A percentile compares a stretch with the other conserved stretches of the same genome.
Conservation (phyloP, 768 basidiomycete species). For the Favolaschia claudopus region DNA sequence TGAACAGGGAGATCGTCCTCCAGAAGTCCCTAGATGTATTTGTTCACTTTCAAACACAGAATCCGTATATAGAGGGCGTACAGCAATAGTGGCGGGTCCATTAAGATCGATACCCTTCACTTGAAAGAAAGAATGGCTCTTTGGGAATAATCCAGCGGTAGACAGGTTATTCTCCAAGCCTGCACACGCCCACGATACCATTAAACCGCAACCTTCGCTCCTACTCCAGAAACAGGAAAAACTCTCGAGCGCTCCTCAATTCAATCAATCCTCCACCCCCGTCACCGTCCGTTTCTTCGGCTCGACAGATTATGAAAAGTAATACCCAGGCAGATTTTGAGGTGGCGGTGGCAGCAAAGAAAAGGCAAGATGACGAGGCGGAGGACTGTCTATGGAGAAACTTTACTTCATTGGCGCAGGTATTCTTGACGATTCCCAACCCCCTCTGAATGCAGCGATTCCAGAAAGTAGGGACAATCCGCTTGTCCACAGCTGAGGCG, state of each 20-base stretch:
- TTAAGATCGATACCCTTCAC: constrained; percentile 13
- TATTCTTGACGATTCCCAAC: constrained; percentile 17
- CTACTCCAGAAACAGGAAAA: constrained; percentile 20
- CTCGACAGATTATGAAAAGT: constrained; percentile 26
- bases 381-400: no score
- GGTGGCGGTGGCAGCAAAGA: no score
- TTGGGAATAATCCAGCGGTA: constrained; percentile 22
- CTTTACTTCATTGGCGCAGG: constrained; percentile 13
- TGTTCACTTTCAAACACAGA: background rate
- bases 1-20: constrained; percentile 23
- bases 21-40: constrained; percentile 12
- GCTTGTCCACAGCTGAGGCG: constrained; percentile 11
- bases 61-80: constrained; percentile 5
- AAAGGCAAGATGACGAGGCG: no score
- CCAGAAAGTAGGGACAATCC: constrained; percentile 22
- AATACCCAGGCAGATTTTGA: no score
- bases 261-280: constrained; percentile 21
- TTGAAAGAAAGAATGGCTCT: constrained; percentile 24
- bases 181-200: constrained; percentile 26
- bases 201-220: constrained; percentile 24
- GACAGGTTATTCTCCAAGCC: no score
- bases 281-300: constrained; percentile 28
- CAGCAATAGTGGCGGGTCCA: constrained; percentile 23
- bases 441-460: constrained; percentile 16
- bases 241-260: constrained; percentile 28